Evolutionary conservation across 768 basidiomycete species (phyloP), one percentile per base, ranked within the genome.

Genomic region (Tylopilus balloui): DNA sequence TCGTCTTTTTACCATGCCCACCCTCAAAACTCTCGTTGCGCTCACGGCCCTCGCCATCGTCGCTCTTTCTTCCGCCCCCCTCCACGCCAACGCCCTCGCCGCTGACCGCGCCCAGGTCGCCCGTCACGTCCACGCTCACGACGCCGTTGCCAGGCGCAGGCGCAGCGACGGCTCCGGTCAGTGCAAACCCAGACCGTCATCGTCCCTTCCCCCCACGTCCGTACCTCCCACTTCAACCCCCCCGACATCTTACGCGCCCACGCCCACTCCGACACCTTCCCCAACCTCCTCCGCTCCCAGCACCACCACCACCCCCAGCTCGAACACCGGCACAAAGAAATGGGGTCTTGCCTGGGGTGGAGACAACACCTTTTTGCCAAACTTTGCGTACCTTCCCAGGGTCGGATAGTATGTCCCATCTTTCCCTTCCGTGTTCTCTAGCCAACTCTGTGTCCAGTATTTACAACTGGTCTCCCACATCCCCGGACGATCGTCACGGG

Each of bases 21-120:
- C 73, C 41, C 36, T 69, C 50, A 83, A 78, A 54, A 60, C 85
- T 41, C 60, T 85, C 52, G 23, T 88, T 45, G 77, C 84, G 19
- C 52, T 88, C 34, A 70, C 79, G 14, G 71, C 81, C 21, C 60
- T 89, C 45, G 77, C 81, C 19, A 58, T 88, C 53, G 50, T 87
- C 52, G 72, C 78, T 40, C 71, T 72, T 55, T 75, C 80, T 6
- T 73, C 78, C 48, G 72, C 61, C 27, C 63, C 78, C 0, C 48
- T 70, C 7, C 73, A 76, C 20, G 79, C 71, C 34, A 71, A 71
- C 55, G 86, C 86, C 7, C 71, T 89, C 42, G 73, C 73, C 6
- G 56, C 78, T 5, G 62, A 63, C 39, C 60, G 55, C 5, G 43
- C 53, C 1, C 75, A 74, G 17, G 61, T 73, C 31, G 76, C 69